Percentiles rank a stretch among this genome's conserved stretches.
Conservation (phyloP, 1,284 basidiomycete genomes). For the Rugosomyces carneus region DNA sequence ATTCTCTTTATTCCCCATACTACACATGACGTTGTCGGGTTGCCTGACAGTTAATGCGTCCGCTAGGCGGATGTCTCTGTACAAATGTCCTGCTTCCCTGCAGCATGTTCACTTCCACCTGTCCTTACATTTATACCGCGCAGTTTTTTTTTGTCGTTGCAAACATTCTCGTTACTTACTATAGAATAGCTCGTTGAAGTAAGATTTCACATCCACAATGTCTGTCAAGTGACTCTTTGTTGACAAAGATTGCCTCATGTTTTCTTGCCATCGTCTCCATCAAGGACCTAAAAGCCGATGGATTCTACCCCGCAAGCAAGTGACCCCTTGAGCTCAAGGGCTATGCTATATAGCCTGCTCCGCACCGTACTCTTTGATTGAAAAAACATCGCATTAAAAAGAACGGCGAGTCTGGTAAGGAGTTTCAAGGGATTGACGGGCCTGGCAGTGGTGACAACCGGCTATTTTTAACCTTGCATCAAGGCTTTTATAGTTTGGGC, state of each 20-base stretch:
- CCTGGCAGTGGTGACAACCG: neutral
- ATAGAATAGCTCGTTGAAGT: neutral
- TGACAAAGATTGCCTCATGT: neutral
- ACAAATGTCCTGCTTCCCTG: slow-evolving; percentile 1
- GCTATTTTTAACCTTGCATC: slow-evolving; percentile 3
- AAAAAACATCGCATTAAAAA: neutral
- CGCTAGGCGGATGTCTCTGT: neutral
- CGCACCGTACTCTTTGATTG: too few species aligned
- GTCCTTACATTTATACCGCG: slow-evolving; percentile 20
- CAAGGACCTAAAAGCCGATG: neutral
- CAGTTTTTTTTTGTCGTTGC: slow-evolving; percentile 15
- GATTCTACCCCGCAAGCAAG: neutral
- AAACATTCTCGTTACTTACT: slow-evolving; percentile 13
- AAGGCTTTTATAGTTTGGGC: slow-evolving; percentile 1
- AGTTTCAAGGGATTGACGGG: neutral
- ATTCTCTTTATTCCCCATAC: slow-evolving; percentile 8
- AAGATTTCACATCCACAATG: neutral
- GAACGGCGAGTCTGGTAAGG: neutral
- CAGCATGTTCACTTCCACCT: slow-evolving; percentile 10
- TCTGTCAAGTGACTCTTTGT: neutral
- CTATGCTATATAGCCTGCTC: too few species aligned
- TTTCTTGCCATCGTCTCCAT: neutral
- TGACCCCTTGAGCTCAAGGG: too few species aligned
- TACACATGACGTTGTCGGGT: slow-evolving; percentile 7
- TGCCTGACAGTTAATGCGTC: neutral